These are phyloP conservation scores for Blastomyces parvus DNA, from an alignment of 2,329 filamentous ascomycete species.

Conservation along the genomic window DNA sequence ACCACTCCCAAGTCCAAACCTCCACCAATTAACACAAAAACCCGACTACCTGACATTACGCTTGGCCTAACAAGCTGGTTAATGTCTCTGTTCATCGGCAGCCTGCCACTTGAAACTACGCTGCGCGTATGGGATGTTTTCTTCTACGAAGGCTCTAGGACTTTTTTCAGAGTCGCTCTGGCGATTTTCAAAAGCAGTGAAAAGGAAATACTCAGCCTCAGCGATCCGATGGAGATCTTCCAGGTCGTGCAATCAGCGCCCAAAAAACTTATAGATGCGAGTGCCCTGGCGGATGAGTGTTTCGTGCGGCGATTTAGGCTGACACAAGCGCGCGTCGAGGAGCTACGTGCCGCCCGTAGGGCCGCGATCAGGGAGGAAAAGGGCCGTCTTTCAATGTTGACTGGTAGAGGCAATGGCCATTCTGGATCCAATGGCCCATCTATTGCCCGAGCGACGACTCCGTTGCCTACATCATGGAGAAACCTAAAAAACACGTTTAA, in stretches of 20 bases:
- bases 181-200: constrained; percentile 88
- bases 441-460: constrained; percentile 9
- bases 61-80: constrained; percentile 94
- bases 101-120: constrained; percentile 81
- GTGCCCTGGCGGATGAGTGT: constrained; percentile 69
- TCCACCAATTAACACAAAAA: constrained; percentile 35
- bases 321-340: constrained; percentile 72
- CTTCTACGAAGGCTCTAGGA: constrained; percentile 91
- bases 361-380: constrained; percentile 38
- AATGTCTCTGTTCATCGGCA: constrained; percentile 94
- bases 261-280: constrained; percentile 70
- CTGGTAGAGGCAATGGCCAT: constrained; percentile 11
- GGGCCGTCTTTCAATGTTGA: constrained; percentile 29
- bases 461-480: constrained; percentile 13
- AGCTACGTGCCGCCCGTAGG: constrained; percentile 59
- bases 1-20: constrained; percentile 30
- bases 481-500: constrained; percentile 19
- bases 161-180: constrained; percentile 81
- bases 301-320: constrained; percentile 72
- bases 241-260: constrained; percentile 85
- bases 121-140: constrained; percentile 92
- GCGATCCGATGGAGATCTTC: constrained; percentile 90
- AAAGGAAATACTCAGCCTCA: constrained; percentile 64
- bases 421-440: constrained; percentile 9
- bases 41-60: constrained; percentile 73